Conservation (phyloP, 2,329 filamentous ascomycete species). For the Calonectria naviculata region DNA sequence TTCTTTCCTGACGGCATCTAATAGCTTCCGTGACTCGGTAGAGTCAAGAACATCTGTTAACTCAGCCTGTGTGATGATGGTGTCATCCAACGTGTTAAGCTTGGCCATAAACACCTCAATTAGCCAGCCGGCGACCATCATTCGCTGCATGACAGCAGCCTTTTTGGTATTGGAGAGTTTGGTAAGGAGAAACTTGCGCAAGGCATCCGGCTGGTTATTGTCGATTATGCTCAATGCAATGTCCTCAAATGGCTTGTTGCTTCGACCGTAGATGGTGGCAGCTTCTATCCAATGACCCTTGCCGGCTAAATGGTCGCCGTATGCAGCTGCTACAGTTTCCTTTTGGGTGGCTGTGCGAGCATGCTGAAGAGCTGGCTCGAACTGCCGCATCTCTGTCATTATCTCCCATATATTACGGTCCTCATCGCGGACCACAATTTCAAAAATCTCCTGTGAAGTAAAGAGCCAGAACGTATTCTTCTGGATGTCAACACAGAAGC, state of each 20-base stretch:
- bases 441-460: conserved; percentile 89
- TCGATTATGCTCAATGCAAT: conserved; percentile 93
- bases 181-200: conserved; percentile 88
- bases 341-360: conserved; percentile 84
- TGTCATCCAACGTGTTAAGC: conserved; percentile 93
- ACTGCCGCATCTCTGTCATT: conserved; percentile 87
- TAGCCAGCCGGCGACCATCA: conserved; percentile 96
- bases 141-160: conserved; percentile 87
- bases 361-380: conserved; percentile 88
- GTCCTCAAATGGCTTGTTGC: conserved; percentile 97
- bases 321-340: conserved; percentile 91
- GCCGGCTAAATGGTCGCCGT: conserved; percentile 86
- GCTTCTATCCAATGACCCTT: conserved; percentile 89
- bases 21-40: conserved; percentile 76
- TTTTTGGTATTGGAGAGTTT: conserved; percentile 88
- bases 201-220: conserved; percentile 86
- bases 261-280: conserved; percentile 90
- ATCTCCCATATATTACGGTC: conserved; percentile 95
- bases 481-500: conserved; percentile 87
- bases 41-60: conserved; percentile 78
- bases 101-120: conserved; percentile 98
- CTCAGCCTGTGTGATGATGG: conserved; percentile 89
- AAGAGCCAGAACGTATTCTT: conserved; percentile 99
- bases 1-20: conserved; percentile 78
- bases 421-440: conserved; percentile 91